Conservation (phyloP, 1,284 basidiomycete species). For the Ustilago curta region DNA sequence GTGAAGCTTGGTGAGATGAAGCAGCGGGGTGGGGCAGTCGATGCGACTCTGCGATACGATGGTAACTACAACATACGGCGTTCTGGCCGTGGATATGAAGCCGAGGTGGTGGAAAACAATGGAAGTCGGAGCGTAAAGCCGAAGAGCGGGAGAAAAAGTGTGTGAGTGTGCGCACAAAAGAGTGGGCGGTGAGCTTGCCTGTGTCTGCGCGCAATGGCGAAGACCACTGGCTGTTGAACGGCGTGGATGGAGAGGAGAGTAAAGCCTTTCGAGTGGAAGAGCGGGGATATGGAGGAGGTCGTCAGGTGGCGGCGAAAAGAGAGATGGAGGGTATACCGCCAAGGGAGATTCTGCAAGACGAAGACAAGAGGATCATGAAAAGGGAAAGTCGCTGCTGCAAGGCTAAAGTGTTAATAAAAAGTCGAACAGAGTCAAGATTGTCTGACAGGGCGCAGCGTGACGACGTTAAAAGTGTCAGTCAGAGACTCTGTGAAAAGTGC, state of each 20-base stretch:
- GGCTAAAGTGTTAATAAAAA: not conserved
- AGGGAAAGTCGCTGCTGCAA: not conserved
- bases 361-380: not conserved
- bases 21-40: conserved; percentile 10
- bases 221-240: conserved; percentile 14
- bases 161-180: not conserved
- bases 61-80: not conserved
- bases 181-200: not conserved
- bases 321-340: not conserved
- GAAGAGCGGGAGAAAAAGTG: not conserved
- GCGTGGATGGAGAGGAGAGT: not conserved
- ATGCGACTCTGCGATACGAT: conserved; percentile 8
- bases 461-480: not conserved
- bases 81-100: conserved; percentile 4
- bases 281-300: not conserved
- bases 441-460: not conserved
- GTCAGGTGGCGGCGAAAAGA: not conserved
- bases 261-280: not conserved
- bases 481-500: not conserved
- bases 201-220: conserved; percentile 3
- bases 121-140: conserved; percentile 3
- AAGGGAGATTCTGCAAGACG: not conserved
- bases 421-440: not conserved
- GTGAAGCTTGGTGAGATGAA: conserved; percentile 17
- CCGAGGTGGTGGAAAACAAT: not conserved